phyloP scores from a whole-genome alignment of 2,329 filamentous ascomycete species.

The Colletotrichum coccodes region DNA sequence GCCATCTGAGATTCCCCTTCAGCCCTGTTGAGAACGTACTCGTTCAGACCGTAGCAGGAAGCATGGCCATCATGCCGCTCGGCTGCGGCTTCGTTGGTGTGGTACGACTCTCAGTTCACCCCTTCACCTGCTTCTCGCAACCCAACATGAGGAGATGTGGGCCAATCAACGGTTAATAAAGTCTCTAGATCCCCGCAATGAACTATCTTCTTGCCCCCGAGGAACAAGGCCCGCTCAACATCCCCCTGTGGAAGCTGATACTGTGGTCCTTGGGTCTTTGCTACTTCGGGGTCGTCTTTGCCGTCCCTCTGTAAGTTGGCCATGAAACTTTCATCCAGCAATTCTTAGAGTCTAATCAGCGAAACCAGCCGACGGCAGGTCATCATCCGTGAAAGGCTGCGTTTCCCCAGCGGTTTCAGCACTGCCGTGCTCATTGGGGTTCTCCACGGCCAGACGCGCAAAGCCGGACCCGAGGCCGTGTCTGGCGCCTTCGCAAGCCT shows the following conservation, averaged over 20 bases:
- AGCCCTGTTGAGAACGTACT: slow-evolving; percentile 96
- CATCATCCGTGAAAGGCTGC: slow-evolving; percentile 90
- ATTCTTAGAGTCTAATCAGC: background rate
- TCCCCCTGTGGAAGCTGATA: slow-evolving; percentile 81
- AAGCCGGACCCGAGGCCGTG: slow-evolving; percentile 36
- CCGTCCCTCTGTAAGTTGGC: slow-evolving; percentile 76
- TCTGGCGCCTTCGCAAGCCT: slow-evolving; percentile 56
- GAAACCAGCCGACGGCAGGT: slow-evolving; percentile 77
- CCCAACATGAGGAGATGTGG: background rate
- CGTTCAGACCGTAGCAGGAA: slow-evolving; percentile 94
- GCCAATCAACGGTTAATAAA: background rate
- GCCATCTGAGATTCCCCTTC: slow-evolving; percentile 82
- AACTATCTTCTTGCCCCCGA: slow-evolving; percentile 83
- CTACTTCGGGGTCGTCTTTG: slow-evolving; percentile 97
- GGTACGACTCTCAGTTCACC: slow-evolving; percentile 47
- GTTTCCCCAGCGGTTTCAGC: slow-evolving; percentile 94
- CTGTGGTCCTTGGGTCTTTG: slow-evolving; percentile 93
- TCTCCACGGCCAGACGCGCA: slow-evolving; percentile 72
- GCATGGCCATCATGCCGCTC: slow-evolving; percentile 95
- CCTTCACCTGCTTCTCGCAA: slow-evolving; percentile 2
- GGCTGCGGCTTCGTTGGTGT: slow-evolving; percentile 97
- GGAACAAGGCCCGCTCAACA: slow-evolving; percentile 80
- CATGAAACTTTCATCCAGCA: background rate
- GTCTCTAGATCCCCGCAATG: slow-evolving; percentile 78
- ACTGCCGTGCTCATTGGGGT: slow-evolving; percentile 94